phyloP scores from a whole-genome alignment of 805 yeast species.

The Ogataea pini region DNA sequence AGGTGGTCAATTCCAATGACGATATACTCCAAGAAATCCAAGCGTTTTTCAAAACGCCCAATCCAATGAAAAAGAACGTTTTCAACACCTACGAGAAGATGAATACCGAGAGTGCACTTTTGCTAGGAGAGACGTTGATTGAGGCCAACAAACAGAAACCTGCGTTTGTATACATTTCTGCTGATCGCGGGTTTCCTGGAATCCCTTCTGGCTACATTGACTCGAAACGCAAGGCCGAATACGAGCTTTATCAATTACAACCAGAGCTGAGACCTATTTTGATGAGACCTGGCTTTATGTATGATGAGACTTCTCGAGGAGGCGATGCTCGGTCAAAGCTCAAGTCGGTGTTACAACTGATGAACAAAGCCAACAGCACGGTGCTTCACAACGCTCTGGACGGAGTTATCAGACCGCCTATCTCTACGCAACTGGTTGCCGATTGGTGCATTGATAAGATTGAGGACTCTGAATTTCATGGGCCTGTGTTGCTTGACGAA shows the following conservation, averaged over 20 bases:
- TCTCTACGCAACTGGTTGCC: constrained; percentile 72
- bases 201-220: constrained; percentile 70
- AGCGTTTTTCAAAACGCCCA: constrained; percentile 49
- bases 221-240: constrained; percentile 79
- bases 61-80: constrained; percentile 58
- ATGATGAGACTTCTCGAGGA: constrained; percentile 45
- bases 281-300: constrained; percentile 84
- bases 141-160: constrained; percentile 24
- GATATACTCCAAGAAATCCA: constrained; percentile 37
- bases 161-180: constrained; percentile 75
- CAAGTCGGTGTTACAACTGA: constrained; percentile 43
- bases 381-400: constrained; percentile 47
- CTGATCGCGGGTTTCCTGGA: constrained; percentile 69
- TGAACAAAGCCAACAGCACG: constrained; percentile 45
- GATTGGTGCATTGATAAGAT: constrained; percentile 55
- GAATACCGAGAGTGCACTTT: constrained; percentile 68
- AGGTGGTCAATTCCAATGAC: constrained; percentile 39
- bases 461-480: constrained; percentile 49
- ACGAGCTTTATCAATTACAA: constrained; percentile 42
- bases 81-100: constrained; percentile 57
- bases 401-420: constrained; percentile 57
- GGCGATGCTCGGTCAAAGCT: constrained; percentile 42
- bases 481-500: constrained; percentile 61
- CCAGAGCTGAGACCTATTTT: constrained; percentile 61
- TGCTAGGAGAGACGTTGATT: constrained; percentile 57